These are phyloP conservation scores for Colletotrichum cordylinicola DNA, from an alignment of 2,329 filamentous ascomycete genomes.

Conservation along the genomic window DNA sequence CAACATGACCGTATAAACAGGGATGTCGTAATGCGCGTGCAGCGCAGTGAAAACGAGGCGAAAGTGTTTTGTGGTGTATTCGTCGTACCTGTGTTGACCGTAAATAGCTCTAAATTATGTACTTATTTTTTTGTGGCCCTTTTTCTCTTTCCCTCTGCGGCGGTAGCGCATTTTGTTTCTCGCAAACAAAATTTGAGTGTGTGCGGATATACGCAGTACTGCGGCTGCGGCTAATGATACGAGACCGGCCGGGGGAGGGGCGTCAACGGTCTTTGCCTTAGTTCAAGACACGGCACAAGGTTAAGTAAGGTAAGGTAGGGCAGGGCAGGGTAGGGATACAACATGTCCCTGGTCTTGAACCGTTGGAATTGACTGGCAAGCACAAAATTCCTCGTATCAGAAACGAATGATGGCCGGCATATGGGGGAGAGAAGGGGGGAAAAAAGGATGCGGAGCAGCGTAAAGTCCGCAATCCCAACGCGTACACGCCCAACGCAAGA, in stretches of 20 bases:
- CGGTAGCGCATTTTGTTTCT: neutral
- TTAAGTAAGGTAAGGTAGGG: neutral
- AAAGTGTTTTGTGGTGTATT: neutral
- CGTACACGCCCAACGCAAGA: neutral
- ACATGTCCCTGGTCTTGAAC: neutral
- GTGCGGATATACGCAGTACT: slow-evolving; percentile 1
- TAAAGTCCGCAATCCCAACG: neutral
- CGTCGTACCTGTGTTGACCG: neutral
- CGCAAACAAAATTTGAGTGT: slow-evolving; percentile 3
- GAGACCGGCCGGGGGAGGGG: neutral
- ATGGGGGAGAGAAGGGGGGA: neutral
- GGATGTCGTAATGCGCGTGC: neutral
- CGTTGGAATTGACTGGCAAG: neutral
- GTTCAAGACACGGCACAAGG: neutral
- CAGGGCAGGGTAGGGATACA: neutral
- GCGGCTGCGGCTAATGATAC: slow-evolving; percentile 16
- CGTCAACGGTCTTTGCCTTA: neutral
- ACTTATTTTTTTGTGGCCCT: neutral
- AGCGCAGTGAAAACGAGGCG: neutral
- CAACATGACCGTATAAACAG: neutral
- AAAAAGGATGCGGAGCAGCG: neutral
- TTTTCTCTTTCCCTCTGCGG: neutral
- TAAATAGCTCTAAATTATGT: neutral
- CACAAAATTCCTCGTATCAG: neutral
- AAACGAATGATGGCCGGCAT: neutral